These are phyloP conservation scores for Tilletia setariae DNA, from an alignment of 1,284 basidiomycete genomes.

Conservation along the genomic window DNA sequence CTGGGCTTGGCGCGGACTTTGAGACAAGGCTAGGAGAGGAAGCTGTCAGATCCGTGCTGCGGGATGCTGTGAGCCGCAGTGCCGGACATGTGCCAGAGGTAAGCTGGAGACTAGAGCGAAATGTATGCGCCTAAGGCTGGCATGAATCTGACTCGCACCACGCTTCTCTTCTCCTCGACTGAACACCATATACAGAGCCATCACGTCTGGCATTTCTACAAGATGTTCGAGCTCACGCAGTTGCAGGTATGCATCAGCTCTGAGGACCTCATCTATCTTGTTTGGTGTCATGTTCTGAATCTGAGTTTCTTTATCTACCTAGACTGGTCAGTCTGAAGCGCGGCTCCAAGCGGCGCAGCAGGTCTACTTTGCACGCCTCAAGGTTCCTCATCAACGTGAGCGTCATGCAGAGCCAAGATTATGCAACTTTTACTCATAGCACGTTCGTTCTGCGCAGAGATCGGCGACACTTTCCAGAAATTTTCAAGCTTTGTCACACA, in stretches of 20 bases:
- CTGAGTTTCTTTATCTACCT: not conserved
- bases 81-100: constrained; percentile 18
- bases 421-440: too few species aligned
- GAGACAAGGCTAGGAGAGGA: not conserved
- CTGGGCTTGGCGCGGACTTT: not conserved
- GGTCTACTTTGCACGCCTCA: constrained; percentile 35
- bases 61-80: constrained; percentile 20
- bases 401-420: not conserved
- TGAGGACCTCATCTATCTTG: not conserved
- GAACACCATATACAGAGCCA: constrained; percentile 24
- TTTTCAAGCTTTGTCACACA: constrained; percentile 42
- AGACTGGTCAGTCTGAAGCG: constrained; percentile 3
- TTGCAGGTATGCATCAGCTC: constrained; percentile 21
- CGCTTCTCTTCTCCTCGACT: not conserved
- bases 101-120: not conserved
- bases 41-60: constrained; percentile 8
- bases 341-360: constrained; percentile 33
- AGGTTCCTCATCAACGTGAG: constrained; percentile 32
- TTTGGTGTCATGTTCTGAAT: not conserved
- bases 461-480: constrained; percentile 38
- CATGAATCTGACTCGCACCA: not conserved
- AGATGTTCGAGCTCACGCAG: constrained; percentile 33
- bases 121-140: not conserved
- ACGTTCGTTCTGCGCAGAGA: too few species aligned
- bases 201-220: constrained; percentile 36